Evolutionary conservation across 2,329 filamentous ascomycete species (phyloP), one percentile per base, ranked within the genome.

Genomic region (Xylariaceae sp.): DNA sequence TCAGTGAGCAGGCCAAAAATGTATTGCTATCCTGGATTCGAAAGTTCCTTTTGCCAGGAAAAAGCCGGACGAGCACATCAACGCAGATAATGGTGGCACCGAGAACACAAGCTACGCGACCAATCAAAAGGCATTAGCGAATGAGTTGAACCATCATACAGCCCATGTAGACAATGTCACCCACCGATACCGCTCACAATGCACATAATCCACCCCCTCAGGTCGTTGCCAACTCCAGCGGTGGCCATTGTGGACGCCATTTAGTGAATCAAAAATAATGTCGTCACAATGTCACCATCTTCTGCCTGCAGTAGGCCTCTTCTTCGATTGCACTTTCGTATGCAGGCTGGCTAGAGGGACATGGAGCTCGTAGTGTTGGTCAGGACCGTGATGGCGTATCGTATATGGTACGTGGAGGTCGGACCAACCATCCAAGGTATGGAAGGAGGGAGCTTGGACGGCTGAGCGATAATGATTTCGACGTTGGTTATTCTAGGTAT

Each of bases 191-290:
- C 87, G 70, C 92, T 96, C 74, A 93, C 91, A 64, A 92, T 81
- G 69, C 83, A 87, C 90, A 98, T 91, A 67, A 98, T 88, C 94
- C 94, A 98, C 69, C 95, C 94, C 63, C 92, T 86, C 62, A 88
- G 88, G 78, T 98, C 94, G 78, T 94, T 95, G 72, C 87, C 82
- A 63, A 89, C 70, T 31, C 68, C 74, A 47, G 65, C 67, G 53
- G 63, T 65, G 51, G 73, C 72, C 77, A 81, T 82, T 71, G 68
- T 70, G 65, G 61, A 65, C 43, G 24, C 31, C 24, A 53, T 61
- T 58, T 7, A 24, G 17, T 19, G n/a, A 37, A 19, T 17, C 24
- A 11, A 45, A 39, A 23, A 57, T 39, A 28, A 45, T 62, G 48
- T 54, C 52, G 53, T 60, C 56, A 59, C 53, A 51, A 58, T 41